Conservation (phyloP, 139 green algal species). For the Chara braunii region DNA sequence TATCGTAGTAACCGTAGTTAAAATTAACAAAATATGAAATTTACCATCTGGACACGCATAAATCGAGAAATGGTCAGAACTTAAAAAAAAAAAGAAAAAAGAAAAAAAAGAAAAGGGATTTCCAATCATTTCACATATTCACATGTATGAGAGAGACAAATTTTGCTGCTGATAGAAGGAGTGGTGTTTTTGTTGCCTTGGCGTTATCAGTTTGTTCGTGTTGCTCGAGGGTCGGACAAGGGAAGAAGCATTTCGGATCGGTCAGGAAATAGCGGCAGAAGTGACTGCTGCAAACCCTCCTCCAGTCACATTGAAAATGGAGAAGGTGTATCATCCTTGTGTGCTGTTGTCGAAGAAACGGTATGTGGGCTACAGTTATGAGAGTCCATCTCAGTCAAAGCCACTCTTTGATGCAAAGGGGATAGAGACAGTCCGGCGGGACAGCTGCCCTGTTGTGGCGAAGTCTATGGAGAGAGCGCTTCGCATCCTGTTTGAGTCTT, state of each 20-base stretch:
- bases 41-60: too few species aligned
- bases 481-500: constrained; percentile 69
- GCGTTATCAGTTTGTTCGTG: constrained; percentile 75
- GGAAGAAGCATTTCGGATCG: constrained; percentile 72
- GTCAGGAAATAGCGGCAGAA: constrained; percentile 71
- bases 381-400: constrained; percentile 55
- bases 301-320: constrained; percentile 85
- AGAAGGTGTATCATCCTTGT: constrained; percentile 94
- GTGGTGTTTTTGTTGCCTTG: not conserved
- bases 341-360: constrained; percentile 95
- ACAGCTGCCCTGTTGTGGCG: constrained; percentile 78
- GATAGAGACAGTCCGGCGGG: constrained; percentile 89
- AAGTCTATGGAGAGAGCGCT: constrained; percentile 81
- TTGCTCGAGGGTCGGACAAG: constrained; percentile 59
- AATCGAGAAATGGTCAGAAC: too few species aligned
- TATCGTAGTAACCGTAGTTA: too few species aligned
- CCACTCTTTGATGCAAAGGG: constrained; percentile 76
- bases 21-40: too few species aligned
- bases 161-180: too few species aligned
- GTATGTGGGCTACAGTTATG: constrained; percentile 87
- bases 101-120: too few species aligned
- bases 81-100: too few species aligned
- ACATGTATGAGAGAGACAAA: too few species aligned
- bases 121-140: too few species aligned
- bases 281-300: constrained; percentile 80